Evolutionary conservation across 106 monocot species (phyloP), one percentile per base, ranked within the genome.

Genomic region (Phalaenopsis equestris): DNA sequence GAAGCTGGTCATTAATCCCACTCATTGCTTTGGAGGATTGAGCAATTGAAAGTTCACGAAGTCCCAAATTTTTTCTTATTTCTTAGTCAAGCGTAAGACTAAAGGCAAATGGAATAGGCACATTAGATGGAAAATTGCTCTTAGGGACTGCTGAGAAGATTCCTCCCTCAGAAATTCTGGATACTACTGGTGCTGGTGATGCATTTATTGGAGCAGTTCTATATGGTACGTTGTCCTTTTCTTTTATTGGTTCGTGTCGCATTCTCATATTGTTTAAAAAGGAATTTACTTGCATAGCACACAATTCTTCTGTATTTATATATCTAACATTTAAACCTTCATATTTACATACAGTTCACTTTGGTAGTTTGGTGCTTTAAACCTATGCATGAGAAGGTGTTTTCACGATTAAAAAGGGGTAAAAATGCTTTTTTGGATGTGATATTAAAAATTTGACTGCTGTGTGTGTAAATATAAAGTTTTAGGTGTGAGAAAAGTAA

Each of bases 161-260:
- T 73, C 84, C 95, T 43, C 81, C 86, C 77, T 15, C 82, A 72
- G 92, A 95, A 80, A 82, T 95, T 24, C 37, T 93, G 64, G 95
- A 95, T 80, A 93, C 95, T 2, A 95, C 95, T 47, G 95, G 95
- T 67, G 92, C 95, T 52, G 95, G 95, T 48, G 95, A 95, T 89
- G 95, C 95, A 76, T 95, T 95, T 56, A 83, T 92, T 73, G 95
- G 87, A 75, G 92, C 92, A 67, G 79, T 89, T 73, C 86, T 89
- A 6, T 95, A 89, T 81, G 87, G 93, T 95, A 30, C 41, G 87
- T 79, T 14, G 8, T 14, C 17, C 4, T 57, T 57, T 57, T 57
- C 57, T 57, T 57, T 57, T 9, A 19, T 57, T 57, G 57, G 57
- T 57, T 57, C 16, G 57, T 3, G 57, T 57, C 17, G 12, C 15